Evolutionary conservation across 2,329 filamentous ascomycete genomes (phyloP).

Genomic region (Colletotrichum gigasporum): DNA sequence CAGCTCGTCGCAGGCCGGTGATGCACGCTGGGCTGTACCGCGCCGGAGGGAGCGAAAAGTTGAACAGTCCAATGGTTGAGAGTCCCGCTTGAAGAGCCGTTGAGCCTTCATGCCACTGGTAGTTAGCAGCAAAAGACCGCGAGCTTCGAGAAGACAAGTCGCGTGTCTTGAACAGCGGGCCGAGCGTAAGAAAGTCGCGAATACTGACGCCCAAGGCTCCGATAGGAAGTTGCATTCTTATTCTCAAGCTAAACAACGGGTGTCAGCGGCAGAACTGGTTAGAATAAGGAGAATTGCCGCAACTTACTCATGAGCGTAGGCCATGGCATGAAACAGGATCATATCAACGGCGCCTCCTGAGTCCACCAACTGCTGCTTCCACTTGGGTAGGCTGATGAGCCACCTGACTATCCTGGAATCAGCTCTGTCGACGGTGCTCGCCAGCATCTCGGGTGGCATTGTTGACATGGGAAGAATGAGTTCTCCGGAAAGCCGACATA

Average conservation of each 20-base stretch:
- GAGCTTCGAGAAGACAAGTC: not conserved
- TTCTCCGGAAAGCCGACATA: constrained; percentile 44
- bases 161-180: constrained; percentile 22
- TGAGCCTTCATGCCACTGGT: constrained; percentile 20
- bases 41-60: constrained; percentile 39
- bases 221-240: constrained; percentile 36
- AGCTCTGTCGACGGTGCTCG: constrained; percentile 40
- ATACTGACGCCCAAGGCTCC: constrained; percentile 30
- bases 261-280: not conserved
- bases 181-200: constrained; percentile 14
- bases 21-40: constrained; percentile 38
- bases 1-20: constrained; percentile 36
- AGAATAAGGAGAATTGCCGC: not conserved
- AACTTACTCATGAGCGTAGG: constrained; percentile 46
- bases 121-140: not conserved
- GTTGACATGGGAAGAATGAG: constrained; percentile 40
- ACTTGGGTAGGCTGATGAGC: constrained; percentile 47
- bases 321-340: constrained; percentile 47
- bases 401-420: constrained; percentile 50
- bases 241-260: not conserved
- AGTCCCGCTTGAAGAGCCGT: constrained; percentile 42
- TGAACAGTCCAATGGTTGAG: constrained; percentile 42
- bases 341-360: constrained; percentile 47
- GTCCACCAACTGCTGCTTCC: constrained; percentile 49
- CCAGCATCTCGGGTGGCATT: constrained; percentile 37